phyloP scores from a whole-genome alignment of 768 basidiomycete species.

The Coprinopsis cinerea region DNA sequence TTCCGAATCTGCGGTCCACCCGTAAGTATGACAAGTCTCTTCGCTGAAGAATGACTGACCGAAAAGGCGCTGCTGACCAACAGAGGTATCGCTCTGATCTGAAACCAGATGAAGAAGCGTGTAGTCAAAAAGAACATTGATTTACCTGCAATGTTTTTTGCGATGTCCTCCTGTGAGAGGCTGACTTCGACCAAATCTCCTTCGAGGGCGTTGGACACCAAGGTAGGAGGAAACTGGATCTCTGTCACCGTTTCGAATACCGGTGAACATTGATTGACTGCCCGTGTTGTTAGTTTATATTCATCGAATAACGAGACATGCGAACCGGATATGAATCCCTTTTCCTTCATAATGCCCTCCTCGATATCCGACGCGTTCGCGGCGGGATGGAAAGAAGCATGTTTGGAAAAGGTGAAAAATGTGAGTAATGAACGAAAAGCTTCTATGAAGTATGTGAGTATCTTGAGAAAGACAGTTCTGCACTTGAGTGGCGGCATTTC shows the following conservation, averaged over 20 bases:
- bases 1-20: background rate
- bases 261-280: too few species aligned
- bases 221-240: background rate
- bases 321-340: too few species aligned
- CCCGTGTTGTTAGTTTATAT: too few species aligned
- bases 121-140: background rate
- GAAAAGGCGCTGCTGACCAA: background rate
- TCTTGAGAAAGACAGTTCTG: background rate
- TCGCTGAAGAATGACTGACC: too few species aligned
- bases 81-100: background rate
- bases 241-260: background rate
- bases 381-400: background rate
- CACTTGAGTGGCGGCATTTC: background rate
- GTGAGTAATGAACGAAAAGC: constrained; percentile 1
- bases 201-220: background rate
- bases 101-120: background rate
- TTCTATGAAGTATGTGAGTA: constrained; percentile 6
- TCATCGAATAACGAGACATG: too few species aligned
- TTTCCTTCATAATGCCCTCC: background rate
- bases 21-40: background rate
- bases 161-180: background rate
- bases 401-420: background rate
- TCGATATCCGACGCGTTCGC: background rate
- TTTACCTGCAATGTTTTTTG: background rate
- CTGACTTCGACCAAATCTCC: constrained; percentile 5